phyloP scores from a whole-genome alignment of 2,329 filamentous ascomycete genomes.

The Xylaria sp. region DNA sequence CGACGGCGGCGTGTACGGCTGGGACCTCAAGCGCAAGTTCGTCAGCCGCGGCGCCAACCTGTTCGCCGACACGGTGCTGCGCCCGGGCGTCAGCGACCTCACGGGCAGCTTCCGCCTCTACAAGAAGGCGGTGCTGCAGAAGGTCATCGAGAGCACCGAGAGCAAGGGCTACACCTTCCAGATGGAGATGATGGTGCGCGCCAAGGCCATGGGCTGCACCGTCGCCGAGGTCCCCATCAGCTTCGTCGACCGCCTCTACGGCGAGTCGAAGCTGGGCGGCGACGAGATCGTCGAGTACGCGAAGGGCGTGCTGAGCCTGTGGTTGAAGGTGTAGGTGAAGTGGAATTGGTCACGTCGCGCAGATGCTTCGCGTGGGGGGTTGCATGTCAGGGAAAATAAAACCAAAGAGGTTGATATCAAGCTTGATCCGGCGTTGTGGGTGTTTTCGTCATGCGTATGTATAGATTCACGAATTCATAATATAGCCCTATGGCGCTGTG shows the following conservation, averaged over 20 bases:
- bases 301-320: slow-evolving; percentile 82
- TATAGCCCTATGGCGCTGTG: slow-evolving; percentile 33
- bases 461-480: slow-evolving; percentile 41
- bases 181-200: slow-evolving; percentile 99
- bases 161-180: slow-evolving; percentile 99
- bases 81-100: slow-evolving; percentile 93
- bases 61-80: slow-evolving; percentile 92
- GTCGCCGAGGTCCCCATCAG: slow-evolving; percentile 96
- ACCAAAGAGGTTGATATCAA: slow-evolving; percentile 30
- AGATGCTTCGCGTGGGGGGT: slow-evolving; percentile 24
- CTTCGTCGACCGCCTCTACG: slow-evolving; percentile 95
- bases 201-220: slow-evolving; percentile 93
- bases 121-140: slow-evolving; percentile 88
- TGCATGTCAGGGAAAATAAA: slow-evolving; percentile 34
- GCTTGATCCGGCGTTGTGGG: slow-evolving; percentile 43
- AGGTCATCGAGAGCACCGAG: slow-evolving; percentile 89
- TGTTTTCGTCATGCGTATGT: slow-evolving; percentile 40
- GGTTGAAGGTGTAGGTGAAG: slow-evolving; percentile 75
- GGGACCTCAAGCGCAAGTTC: slow-evolving; percentile 92
- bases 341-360: background rate
- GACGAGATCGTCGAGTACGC: slow-evolving; percentile 97
- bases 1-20: slow-evolving; percentile 90
- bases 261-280: slow-evolving; percentile 92
- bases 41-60: slow-evolving; percentile 90
- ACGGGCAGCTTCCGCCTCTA: slow-evolving; percentile 96